Evolutionary conservation across 495 filamentous ascomycete genomes (phyloP).

Genomic region (Penicillium paxilli): DNA sequence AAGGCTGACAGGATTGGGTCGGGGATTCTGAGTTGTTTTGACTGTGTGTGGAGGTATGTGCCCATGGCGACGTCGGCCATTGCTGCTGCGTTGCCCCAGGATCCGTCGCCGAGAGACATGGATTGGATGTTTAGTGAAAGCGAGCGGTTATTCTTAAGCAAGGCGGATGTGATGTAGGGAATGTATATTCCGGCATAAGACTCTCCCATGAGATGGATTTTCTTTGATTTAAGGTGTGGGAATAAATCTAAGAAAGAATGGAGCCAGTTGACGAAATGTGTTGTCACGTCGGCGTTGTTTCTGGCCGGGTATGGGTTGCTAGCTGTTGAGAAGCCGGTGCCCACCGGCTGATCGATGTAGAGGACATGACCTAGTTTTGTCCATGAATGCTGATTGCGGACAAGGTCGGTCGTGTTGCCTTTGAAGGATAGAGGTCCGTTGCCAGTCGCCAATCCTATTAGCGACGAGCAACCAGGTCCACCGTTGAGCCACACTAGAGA

Average conservation of each 20-base stretch:
- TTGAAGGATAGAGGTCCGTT: conserved; percentile 31
- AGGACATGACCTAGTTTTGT: conserved; percentile 40
- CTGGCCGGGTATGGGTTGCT: conserved; percentile 28
- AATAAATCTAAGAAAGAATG: conserved; percentile 33
- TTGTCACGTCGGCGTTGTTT: conserved; percentile 31
- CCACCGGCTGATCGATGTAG: conserved; percentile 45
- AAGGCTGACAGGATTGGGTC: conserved; percentile 31
- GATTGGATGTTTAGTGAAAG: conserved; percentile 35
- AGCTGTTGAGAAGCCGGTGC: conserved; percentile 38
- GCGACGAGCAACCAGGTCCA: conserved; percentile 66
- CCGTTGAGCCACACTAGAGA: conserved; percentile 66
- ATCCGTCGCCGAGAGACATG: conserved; percentile 36
- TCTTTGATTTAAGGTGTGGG: conserved; percentile 32
- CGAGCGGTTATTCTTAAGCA: conserved; percentile 28
- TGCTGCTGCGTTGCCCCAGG: conserved; percentile 35
- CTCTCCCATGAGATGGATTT: conserved; percentile 42
- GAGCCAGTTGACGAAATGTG: conserved; percentile 40
- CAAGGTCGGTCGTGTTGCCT: conserved; percentile 26
- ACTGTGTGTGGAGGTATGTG: conserved; percentile 27
- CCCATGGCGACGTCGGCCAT: conserved; percentile 29
- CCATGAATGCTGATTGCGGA: conserved; percentile 39
- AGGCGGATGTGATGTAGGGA: conserved; percentile 38
- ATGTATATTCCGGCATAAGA: conserved; percentile 45
- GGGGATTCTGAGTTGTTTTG: conserved; percentile 20
- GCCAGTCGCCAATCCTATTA: conserved; percentile 56